These are phyloP conservation scores for Fraxinus paxiana DNA, from an alignment of 305 asterid genomes.

Conservation along the genomic window DNA sequence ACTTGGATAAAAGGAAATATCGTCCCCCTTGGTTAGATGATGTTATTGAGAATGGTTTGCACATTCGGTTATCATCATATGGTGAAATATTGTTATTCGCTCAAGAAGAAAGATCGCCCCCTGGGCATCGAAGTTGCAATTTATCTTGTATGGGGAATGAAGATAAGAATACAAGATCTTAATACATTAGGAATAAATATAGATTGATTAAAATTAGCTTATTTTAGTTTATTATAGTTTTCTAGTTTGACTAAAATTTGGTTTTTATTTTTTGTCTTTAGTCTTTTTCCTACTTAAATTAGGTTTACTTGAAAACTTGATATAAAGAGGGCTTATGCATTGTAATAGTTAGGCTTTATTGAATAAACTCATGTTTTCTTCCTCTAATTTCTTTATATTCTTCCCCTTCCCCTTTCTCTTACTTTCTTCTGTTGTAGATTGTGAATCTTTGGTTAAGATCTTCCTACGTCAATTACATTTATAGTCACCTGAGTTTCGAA, in stretches of 20 bases:
- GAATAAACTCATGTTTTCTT: not conserved
- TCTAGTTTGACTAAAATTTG: not conserved
- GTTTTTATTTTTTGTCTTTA: not conserved
- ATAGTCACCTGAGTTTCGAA: not conserved
- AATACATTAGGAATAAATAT: not conserved
- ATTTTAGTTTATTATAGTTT: not conserved
- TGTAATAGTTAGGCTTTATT: not conserved
- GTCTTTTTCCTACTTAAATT: not conserved
- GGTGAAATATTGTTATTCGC: not conserved
- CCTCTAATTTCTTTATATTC: not conserved
- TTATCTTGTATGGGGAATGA: not conserved
- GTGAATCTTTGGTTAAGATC: not conserved
- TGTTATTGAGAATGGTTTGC: not conserved
- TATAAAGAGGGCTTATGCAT: not conserved
- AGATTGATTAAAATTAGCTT: not conserved
- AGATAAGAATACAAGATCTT: not conserved
- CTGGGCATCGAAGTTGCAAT: not conserved
- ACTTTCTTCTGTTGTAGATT: not conserved
- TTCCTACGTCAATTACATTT: not conserved
- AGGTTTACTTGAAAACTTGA: not conserved
- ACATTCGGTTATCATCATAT: not conserved
- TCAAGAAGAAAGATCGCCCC: not conserved
- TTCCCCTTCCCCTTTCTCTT: not conserved
- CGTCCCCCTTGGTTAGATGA: not conserved
- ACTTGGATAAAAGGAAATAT: not conserved